These are phyloP conservation scores for Penicillium sclerotigenum DNA, from an alignment of 2,329 filamentous ascomycete species.

Conservation along the genomic window DNA sequence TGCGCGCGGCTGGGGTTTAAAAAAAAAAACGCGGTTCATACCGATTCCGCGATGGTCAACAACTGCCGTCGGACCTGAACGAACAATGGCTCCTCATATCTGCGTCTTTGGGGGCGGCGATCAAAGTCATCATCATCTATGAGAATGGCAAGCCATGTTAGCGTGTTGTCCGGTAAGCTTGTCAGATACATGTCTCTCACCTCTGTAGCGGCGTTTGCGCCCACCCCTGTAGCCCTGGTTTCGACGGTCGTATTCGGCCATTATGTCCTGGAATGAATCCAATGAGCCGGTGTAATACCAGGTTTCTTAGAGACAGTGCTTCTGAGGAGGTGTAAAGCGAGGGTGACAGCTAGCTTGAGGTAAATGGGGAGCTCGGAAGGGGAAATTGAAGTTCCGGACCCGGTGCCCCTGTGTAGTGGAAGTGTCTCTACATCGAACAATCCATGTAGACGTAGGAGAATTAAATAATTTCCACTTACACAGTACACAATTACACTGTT, in stretches of 20 bases:
- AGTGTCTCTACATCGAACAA: background rate
- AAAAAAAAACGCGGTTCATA: constrained; percentile 25
- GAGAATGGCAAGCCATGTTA: constrained; percentile 25
- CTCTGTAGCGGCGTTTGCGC: constrained; percentile 77
- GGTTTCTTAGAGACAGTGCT: background rate
- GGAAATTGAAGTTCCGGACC: constrained; percentile 21
- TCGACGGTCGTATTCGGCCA: constrained; percentile 58
- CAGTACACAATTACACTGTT: background rate
- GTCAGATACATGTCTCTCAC: constrained; percentile 44
- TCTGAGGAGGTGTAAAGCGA: background rate
- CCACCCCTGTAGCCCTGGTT: constrained; percentile 50
- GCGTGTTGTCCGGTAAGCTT: constrained; percentile 11
- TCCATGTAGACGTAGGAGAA: background rate
- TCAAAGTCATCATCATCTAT: constrained; percentile 76
- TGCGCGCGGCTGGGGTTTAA: constrained; percentile 1
- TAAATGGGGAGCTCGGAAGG: constrained; percentile 15
- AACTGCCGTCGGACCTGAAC: constrained; percentile 75
- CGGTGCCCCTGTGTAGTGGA: background rate
- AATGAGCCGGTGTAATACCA: constrained; percentile 5
- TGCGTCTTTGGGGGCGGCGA: constrained; percentile 66
- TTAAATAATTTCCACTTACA: background rate
- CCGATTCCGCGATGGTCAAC: constrained; percentile 74
- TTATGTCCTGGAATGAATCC: constrained; percentile 5
- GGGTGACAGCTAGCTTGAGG: constrained; percentile 15
- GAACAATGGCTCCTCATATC: constrained; percentile 69